Evolutionary conservation across 257 asterid genomes (phyloP).

Genomic region (Nicotiana obtusifolia): DNA sequence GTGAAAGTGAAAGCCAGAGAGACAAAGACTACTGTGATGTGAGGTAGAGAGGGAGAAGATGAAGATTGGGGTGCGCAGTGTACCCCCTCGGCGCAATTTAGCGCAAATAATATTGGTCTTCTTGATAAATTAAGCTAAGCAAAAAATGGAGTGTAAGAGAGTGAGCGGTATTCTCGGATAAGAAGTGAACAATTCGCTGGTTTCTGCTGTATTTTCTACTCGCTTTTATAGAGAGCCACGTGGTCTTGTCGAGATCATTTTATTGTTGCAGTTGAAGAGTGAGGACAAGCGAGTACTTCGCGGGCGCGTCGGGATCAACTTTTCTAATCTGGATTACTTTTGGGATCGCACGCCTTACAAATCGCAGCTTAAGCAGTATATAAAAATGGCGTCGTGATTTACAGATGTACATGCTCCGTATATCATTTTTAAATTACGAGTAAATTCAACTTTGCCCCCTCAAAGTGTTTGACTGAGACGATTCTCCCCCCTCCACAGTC

Average conservation of each 20-base stretch:
- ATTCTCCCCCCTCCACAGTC: too few relatives aligned
- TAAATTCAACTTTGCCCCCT: neutral
- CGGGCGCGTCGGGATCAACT: neutral
- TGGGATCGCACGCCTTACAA: constrained; percentile 27
- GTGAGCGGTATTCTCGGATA: neutral
- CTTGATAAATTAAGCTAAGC: neutral
- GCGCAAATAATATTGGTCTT: neutral
- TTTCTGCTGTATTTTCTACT: neutral
- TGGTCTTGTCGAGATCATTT: neutral
- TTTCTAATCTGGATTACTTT: constrained; percentile 9
- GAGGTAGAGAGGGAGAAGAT: constrained; percentile 36
- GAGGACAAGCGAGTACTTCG: neutral
- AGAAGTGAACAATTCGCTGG: neutral
- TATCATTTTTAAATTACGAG: neutral
- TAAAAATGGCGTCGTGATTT: constrained; percentile 9
- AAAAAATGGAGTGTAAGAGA: neutral
- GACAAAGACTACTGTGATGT: constrained; percentile 28
- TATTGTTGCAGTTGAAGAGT: neutral
- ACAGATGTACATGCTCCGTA: constrained; percentile 1
- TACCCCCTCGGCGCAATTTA: neutral
- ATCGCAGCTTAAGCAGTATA: constrained; percentile 3
- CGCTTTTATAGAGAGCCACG: constrained; percentile 10
- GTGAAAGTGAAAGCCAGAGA: constrained; percentile 3
- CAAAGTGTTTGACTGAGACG: neutral
- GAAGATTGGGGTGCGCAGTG: neutral